Evolutionary conservation across 1,284 basidiomycete species (phyloP).

Genomic region (Ganoderma boninense): DNA sequence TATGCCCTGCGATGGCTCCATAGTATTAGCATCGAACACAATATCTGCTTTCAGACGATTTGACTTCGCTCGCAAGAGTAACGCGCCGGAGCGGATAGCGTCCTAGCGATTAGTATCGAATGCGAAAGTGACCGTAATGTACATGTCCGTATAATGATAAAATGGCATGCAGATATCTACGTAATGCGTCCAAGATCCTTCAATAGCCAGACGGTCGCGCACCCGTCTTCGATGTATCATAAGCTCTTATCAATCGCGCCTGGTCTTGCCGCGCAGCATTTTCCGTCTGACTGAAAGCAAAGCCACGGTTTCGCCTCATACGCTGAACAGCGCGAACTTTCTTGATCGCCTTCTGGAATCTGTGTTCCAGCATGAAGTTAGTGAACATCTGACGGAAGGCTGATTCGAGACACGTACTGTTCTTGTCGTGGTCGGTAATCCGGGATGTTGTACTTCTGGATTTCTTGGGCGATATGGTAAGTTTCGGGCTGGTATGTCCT

Average conservation of each 20-base stretch:
- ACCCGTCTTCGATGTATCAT: constrained; percentile 84
- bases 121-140: constrained; percentile 35
- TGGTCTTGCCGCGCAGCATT: constrained; percentile 85
- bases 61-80: not conserved
- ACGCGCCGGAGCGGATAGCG: not conserved
- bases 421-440: constrained; percentile 98
- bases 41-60: not conserved
- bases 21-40: not conserved
- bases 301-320: constrained; percentile 93
- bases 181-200: constrained; percentile 14
- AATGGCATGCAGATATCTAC: constrained; percentile 23
- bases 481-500: constrained; percentile 91
- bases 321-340: constrained; percentile 96
- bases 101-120: constrained; percentile 27
- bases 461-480: constrained; percentile 97
- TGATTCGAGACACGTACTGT: constrained; percentile 68
- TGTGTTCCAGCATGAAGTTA: constrained; percentile 37
- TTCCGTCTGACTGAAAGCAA: constrained; percentile 97
- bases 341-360: constrained; percentile 97
- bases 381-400: not conserved
- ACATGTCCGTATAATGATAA: constrained; percentile 43
- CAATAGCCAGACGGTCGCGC: constrained; percentile 78
- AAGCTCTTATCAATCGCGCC: constrained; percentile 86
- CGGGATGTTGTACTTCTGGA: constrained; percentile 97
- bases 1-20: not conserved